Conservation (phyloP, 306 rosid genomes). For the Rosa rugosa region DNA sequence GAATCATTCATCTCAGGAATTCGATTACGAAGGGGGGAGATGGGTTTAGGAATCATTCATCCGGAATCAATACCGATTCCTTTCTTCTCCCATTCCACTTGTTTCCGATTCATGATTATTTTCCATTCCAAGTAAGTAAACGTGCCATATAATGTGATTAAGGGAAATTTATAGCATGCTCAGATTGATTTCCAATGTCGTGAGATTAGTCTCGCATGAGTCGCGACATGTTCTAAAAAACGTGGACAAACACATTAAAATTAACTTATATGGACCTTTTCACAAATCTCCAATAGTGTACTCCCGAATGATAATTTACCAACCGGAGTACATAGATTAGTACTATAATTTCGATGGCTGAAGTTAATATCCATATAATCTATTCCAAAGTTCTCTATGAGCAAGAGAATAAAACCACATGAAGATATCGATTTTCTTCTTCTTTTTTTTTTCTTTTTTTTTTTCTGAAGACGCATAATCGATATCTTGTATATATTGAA, state of each 20-base stretch:
- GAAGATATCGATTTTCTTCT: too few species aligned
- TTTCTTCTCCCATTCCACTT: too few species aligned
- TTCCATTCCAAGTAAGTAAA: too few species aligned
- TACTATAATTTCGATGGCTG: background rate
- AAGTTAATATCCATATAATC: background rate
- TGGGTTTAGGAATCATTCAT: too few species aligned
- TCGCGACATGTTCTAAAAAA: slow-evolving; percentile 9
- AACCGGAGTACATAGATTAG: background rate
- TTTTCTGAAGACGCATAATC: background rate
- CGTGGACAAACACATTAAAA: slow-evolving; percentile 18
- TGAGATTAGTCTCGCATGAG: slow-evolving; percentile 17
- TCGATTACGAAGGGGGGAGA: too few species aligned
- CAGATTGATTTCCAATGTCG: slow-evolving; percentile 8
- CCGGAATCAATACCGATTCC: too few species aligned
- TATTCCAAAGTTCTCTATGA: background rate
- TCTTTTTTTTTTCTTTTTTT: too few species aligned
- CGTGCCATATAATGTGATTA: too few species aligned
- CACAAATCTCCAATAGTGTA: background rate
- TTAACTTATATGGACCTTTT: slow-evolving; percentile 11
- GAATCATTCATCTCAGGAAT: too few species aligned
- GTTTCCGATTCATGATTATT: too few species aligned
- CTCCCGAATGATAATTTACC: background rate
- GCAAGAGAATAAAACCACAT: slow-evolving; percentile 6
- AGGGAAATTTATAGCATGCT: background rate
- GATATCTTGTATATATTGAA: too few species aligned